A percentile compares a stretch with the other conserved stretches of the same genome.
These are phyloP conservation scores for Trichoderma sp. DNA, from an alignment of 2,329 filamentous ascomycete species.

Conservation along the genomic window DNA sequence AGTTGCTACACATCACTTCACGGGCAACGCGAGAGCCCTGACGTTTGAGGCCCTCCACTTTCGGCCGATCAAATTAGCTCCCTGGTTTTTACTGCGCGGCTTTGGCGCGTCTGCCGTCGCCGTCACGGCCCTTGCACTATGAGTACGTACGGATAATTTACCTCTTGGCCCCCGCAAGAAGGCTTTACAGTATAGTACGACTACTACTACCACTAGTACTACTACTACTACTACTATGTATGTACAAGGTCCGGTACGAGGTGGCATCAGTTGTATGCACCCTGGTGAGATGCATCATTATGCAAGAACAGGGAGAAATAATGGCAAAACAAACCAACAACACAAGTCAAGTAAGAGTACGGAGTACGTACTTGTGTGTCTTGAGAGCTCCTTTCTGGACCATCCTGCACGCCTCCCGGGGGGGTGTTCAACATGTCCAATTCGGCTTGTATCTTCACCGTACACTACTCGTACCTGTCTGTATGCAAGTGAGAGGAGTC, in stretches of 20 bases:
- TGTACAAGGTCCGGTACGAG: background rate
- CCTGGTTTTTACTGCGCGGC: background rate
- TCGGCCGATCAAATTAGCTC: background rate
- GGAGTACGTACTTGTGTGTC: background rate
- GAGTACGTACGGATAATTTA: background rate
- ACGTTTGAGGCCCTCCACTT: slow-evolving; percentile 11
- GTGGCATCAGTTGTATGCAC: background rate
- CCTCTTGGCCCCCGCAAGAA: background rate
- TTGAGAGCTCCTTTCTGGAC: background rate
- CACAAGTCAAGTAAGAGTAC: background rate
- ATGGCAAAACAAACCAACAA: background rate
- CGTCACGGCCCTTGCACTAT: background rate
- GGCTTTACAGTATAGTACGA: too few relatives aligned
- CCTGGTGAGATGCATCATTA: background rate
- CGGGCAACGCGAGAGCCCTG: background rate
- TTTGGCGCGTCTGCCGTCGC: background rate
- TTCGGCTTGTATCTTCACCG: background rate
- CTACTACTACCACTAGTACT: too few relatives aligned
- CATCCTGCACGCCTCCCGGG: background rate
- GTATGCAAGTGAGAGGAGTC: slow-evolving; percentile 6
- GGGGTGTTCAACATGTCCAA: background rate
- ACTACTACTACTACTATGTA: too few relatives aligned
- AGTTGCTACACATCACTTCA: background rate
- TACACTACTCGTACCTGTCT: background rate
- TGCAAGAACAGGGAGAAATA: background rate